Evolutionary conservation across 306 rosid species (phyloP), one percentile per base, ranked within the genome.

Genomic region (Sicyos edulis): DNA sequence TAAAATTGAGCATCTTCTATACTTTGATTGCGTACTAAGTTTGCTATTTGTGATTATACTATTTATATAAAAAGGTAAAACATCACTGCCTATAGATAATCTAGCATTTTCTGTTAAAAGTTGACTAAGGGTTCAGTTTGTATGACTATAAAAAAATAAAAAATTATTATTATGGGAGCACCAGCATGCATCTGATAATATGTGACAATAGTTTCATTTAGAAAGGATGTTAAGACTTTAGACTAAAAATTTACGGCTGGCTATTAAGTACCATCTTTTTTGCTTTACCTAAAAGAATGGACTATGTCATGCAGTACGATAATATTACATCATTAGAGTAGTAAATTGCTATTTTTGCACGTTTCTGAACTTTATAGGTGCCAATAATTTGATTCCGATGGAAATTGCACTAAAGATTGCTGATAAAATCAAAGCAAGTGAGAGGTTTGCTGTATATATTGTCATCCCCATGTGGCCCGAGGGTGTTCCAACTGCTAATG

Each of bases 381-480:
- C 99, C 76, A 86, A 91, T 82, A 93, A 93, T 88, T 85, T 93
- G 83, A 93, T 93, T 73, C 99, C 99, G 2, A 91, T 91, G 91
- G 99, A 93, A 83, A 93, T 93, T 65, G 95, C 99, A 3, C 88
- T 93, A 40, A 93, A 93, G 88, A 89, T 93, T 76, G 96, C 97
- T 32, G 87, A 82, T 17, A 93, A 93, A 80, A 91, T 93, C 76
- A 86, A 80, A 84, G 96, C 95, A 76, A 86, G 87, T 47, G 89
- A 93, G 87, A 88, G 99, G 74, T 93, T 93, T 73, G 91, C 97
- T 42, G 99, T 76, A 15, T 93, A 93, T 85, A 87, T 93, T 65
- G 83, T 93, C 74, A 91, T 93, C 77, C 99, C 97, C 55, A 93
- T 93, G 99, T 93, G 99, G 99, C 99, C 99, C 0, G 99, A 93